Percentiles rank a stretch among this genome's conserved stretches.
These are phyloP conservation scores for Calocybe indica DNA, from an alignment of 768 basidiomycete species.

Conservation along the genomic window DNA sequence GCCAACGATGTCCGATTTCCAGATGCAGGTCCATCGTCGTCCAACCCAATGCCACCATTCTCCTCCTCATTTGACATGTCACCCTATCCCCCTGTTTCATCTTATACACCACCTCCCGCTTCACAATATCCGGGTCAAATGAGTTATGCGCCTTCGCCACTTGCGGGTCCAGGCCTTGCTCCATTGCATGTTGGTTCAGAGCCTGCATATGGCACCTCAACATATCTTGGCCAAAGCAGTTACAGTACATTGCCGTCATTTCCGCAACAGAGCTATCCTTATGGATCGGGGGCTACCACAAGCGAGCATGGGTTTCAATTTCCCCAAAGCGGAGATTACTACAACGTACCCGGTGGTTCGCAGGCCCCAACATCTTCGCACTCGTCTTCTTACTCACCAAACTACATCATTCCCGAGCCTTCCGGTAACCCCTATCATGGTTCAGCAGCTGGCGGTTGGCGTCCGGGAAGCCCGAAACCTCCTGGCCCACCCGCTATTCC, in stretches of 20 bases:
- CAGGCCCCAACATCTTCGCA: slow-evolving; percentile 3
- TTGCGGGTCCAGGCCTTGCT: slow-evolving; percentile 9
- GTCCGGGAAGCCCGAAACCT: slow-evolving; percentile 13
- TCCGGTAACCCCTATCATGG: slow-evolving; percentile 6
- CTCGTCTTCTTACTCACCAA: slow-evolving; percentile 10
- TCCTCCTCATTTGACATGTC: not conserved
- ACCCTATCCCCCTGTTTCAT: slow-evolving; percentile 7
- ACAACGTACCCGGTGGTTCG: slow-evolving; percentile 10
- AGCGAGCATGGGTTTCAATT: slow-evolving; percentile 13
- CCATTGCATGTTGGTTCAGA: slow-evolving; percentile 8
- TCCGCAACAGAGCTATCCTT: no score
- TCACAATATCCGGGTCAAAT: slow-evolving; percentile 9
- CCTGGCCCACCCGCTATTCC: slow-evolving; percentile 24
- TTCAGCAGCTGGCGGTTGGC: slow-evolving; percentile 14
- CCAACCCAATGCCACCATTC: no score
- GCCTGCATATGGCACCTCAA: slow-evolving; percentile 11
- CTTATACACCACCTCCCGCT: slow-evolving; percentile 11
- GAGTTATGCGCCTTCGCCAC: slow-evolving; percentile 5
- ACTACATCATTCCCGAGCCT: slow-evolving; percentile 9
- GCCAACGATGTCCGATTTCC: not conserved
- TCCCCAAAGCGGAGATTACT: slow-evolving; percentile 18
- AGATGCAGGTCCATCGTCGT: not conserved
- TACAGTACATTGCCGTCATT: no score
- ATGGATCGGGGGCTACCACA: no score
- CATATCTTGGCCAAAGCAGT: slow-evolving; percentile 16